Evolutionary conservation across 1,284 basidiomycete genomes (phyloP).

Genomic region (Cerrena zonata): DNA sequence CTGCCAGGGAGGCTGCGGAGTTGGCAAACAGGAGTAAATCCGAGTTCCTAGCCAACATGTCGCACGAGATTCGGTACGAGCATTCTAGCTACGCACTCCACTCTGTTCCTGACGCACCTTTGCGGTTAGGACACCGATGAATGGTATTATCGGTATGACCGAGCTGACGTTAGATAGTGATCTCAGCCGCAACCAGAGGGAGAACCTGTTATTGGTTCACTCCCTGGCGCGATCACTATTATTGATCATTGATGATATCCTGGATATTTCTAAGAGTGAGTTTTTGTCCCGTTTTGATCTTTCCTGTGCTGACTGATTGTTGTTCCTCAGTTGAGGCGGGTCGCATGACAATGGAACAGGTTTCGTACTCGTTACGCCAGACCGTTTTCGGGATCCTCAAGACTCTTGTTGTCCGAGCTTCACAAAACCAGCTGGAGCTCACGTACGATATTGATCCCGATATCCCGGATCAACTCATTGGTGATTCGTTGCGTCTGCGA

Average conservation of each 20-base stretch:
- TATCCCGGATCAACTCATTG: constrained; percentile 95
- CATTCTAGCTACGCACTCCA: neutral
- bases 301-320: neutral
- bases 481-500: constrained; percentile 88
- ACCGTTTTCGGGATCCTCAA: constrained; percentile 98
- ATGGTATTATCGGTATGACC: constrained; percentile 99
- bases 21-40: constrained; percentile 93
- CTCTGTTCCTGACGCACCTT: constrained; percentile 12
- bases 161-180: constrained; percentile 94
- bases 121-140: constrained; percentile 83
- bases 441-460: constrained; percentile 95
- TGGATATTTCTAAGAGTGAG: constrained; percentile 96
- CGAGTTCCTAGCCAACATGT: constrained; percentile 97
- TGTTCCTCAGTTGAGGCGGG: constrained; percentile 80
- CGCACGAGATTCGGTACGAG: constrained; percentile 85
- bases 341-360: constrained; percentile 98
- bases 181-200: constrained; percentile 82
- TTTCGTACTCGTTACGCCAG: constrained; percentile 94
- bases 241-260: constrained; percentile 95
- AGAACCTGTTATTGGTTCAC: constrained; percentile 94
- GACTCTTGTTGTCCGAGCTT: constrained; percentile 94
- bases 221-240: constrained; percentile 89
- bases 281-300: constrained; percentile 13
- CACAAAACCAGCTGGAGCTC: constrained; percentile 94
- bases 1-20: constrained; percentile 95